phyloP scores from a whole-genome alignment of 1,284 basidiomycete genomes.

The Puccinia novopanici region DNA sequence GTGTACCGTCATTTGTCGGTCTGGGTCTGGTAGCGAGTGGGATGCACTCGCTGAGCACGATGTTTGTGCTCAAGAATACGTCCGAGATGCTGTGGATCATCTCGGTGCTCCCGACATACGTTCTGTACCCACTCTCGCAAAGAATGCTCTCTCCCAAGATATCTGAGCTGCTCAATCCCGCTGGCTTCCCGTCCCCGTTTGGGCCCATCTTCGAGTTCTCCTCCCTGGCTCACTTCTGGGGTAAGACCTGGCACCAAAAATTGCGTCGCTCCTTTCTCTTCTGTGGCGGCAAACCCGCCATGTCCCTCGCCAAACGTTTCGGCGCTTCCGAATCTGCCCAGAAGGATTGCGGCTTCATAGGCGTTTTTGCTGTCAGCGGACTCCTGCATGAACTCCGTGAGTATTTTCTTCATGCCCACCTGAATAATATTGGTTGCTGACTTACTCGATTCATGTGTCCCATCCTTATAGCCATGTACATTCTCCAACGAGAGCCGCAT shows the following conservation, averaged over 20 bases:
- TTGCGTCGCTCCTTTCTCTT: slow-evolving; percentile 24
- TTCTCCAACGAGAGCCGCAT: slow-evolving; percentile 13
- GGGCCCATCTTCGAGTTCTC: slow-evolving; percentile 6
- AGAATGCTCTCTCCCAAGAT: background rate
- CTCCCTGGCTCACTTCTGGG: slow-evolving; percentile 37
- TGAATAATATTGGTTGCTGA: background rate
- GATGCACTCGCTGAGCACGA: slow-evolving; percentile 5
- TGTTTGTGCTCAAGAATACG: background rate
- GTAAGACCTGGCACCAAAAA: slow-evolving; percentile 38
- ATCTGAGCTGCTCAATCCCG: background rate
- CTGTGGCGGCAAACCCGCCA: slow-evolving; percentile 31
- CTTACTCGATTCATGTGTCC: background rate
- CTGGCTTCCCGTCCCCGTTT: slow-evolving; percentile 11
- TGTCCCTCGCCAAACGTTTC: background rate
- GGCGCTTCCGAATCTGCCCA: slow-evolving; percentile 1
- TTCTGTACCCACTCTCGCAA: background rate
- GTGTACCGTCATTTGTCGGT: slow-evolving; percentile 31
- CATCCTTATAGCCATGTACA: slow-evolving; percentile 1
- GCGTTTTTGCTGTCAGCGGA: slow-evolving; percentile 35
- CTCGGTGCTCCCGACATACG: slow-evolving; percentile 1
- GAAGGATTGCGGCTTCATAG: slow-evolving; percentile 16
- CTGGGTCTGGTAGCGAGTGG: background rate
- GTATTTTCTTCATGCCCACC: background rate
- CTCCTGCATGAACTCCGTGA: slow-evolving; percentile 40
- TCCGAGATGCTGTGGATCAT: background rate